A percentile compares a stretch with the other conserved stretches of the same genome.
phyloP scores from a whole-genome alignment of 1,139 yeast genomes.

The Candida albicans region DNA sequence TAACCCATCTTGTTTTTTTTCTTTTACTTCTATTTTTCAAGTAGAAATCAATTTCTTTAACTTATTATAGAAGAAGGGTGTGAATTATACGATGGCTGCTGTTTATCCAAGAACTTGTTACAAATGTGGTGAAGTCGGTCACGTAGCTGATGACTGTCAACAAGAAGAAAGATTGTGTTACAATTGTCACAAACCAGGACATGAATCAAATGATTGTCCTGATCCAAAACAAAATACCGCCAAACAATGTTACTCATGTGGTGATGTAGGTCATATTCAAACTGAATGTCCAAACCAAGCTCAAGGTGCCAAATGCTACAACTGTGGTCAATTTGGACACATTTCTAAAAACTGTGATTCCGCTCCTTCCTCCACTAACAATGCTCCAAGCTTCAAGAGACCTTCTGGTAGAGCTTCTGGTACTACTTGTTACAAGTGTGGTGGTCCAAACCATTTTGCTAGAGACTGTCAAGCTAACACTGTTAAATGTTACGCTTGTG shows the following conservation, averaged over 20 bases:
- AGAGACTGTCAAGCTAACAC: slow-evolving; percentile 80
- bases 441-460: slow-evolving; percentile 92
- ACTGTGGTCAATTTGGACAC: slow-evolving; percentile 78
- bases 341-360: slow-evolving; percentile 67
- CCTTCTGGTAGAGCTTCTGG: slow-evolving; percentile 25
- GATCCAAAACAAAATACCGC: slow-evolving; percentile 76
- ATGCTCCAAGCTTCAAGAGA: not conserved
- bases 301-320: slow-evolving; percentile 53
- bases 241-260: slow-evolving; percentile 90
- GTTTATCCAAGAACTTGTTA: slow-evolving; percentile 74
- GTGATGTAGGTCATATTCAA: slow-evolving; percentile 69
- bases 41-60: too few relatives aligned
- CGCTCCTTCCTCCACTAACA: slow-evolving; percentile 22
- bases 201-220: slow-evolving; percentile 84
- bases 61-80: not conserved
- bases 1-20: too few relatives aligned
- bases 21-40: too few relatives aligned
- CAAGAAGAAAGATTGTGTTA: slow-evolving; percentile 85
- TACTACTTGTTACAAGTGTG: slow-evolving; percentile 85
- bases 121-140: slow-evolving; percentile 93
- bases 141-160: slow-evolving; percentile 84
- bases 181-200: slow-evolving; percentile 91
- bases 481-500: slow-evolving; percentile 90
- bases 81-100: slow-evolving; percentile 45
- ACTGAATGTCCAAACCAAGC: slow-evolving; percentile 59